Evolutionary conservation across 78 protist genomes (phyloP), one percentile per base, ranked within the genome.

Genomic region (Paratrimastix pyriformis): DNA sequence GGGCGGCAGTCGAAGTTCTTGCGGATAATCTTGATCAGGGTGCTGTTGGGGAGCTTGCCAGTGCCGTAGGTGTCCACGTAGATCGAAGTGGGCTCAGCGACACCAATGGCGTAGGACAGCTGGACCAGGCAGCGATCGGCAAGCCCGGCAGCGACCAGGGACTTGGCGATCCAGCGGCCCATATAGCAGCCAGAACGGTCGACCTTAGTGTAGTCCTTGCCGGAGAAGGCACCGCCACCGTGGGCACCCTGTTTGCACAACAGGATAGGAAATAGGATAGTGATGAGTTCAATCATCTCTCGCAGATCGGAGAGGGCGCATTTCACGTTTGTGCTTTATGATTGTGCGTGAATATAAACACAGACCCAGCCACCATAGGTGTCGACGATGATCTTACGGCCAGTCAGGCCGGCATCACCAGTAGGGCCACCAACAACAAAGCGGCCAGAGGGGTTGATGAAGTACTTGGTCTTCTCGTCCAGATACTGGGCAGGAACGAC

Each of bases 151-250:
- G 88, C 89, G 29, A 98, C 99, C 39, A 96, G 54, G 40, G 98
- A 94, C 92, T 94, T 95, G 81, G 99, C 99, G 69, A 96, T 88
- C 99, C 99, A 95, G 48, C 99, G 89, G 45, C 96, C 96, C n/a
- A 95, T 94, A 85, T 98, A 98, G 65, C 97, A 93, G 26, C 98
- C 99, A 6, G 98, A 94, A 50, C 99, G 94, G 80, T 98, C 99
- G 75, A 98, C 99, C 94, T 98, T 98, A 83, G 98, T 79, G 54
- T 91, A 92, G 87, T 98, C 99, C 93, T 98, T 96, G 69, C 99
- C 99, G 33, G 98, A 94, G 96, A 96, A 98, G 65, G 99, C 99
- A 66, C 99, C 99, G 38, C 99, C 99, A 29, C 99, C 99, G 91
- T 98, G 99, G 26, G 98, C 99, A 54, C 99, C 99, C 98, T 98